Evolutionary conservation across 345 rosid genomes (phyloP).

Genomic region (Microcos paniculata): DNA sequence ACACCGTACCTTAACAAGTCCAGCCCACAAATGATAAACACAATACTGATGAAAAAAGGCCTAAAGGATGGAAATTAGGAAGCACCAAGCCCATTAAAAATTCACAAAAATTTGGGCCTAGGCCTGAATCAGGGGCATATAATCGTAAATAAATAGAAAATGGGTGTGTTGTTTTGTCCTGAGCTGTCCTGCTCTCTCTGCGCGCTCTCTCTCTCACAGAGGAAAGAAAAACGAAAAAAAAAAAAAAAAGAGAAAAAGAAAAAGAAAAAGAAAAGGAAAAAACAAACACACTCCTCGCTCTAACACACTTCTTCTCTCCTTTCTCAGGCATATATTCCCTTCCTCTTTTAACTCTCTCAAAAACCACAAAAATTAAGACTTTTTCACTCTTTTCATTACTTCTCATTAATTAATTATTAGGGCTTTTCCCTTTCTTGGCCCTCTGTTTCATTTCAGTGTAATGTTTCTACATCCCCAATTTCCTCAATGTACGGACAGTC

Average conservation of each 20-base stretch:
- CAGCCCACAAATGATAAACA: neutral
- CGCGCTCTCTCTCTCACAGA: neutral
- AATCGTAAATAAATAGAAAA: too few relatives aligned
- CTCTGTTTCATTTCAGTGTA: constrained; percentile 11
- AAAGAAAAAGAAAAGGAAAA: too few relatives aligned
- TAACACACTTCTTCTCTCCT: neutral
- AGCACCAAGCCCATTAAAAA: neutral
- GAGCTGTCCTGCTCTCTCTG: constrained; percentile 17
- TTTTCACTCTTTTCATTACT: neutral
- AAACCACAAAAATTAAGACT: neutral
- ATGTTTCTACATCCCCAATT: constrained; percentile 32
- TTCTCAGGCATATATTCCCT: neutral
- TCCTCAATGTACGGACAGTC: constrained; percentile 61
- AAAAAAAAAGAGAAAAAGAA: too few relatives aligned
- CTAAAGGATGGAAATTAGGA: neutral
- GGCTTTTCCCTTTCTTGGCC: constrained; percentile 17
- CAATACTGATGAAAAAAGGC: neutral
- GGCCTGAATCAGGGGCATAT: neutral
- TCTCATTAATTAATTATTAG: constrained; percentile 18
- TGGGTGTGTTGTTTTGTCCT: neutral
- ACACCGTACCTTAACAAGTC: neutral
- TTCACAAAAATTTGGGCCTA: neutral
- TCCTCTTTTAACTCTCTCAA: neutral
- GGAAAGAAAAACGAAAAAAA: too few relatives aligned
- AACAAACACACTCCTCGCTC: neutral